A percentile compares a stretch with the other conserved stretches of the same genome.
These are phyloP conservation scores for Barbarea vulgaris DNA, from an alignment of 345 rosid genomes.

Conservation along the genomic window DNA sequence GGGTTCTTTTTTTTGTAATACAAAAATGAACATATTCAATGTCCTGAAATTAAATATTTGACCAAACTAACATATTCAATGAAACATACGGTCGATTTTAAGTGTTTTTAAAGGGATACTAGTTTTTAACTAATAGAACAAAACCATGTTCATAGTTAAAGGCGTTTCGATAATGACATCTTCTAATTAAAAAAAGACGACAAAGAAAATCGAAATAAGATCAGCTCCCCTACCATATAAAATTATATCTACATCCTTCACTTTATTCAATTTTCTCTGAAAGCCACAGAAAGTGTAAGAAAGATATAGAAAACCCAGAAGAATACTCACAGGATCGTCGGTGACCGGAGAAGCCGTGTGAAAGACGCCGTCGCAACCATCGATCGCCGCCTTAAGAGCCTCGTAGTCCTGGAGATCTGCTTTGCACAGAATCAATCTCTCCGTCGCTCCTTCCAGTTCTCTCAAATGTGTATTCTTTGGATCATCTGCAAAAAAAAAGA, in stretches of 20 bases:
- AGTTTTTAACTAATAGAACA: background rate
- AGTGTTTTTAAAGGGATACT: background rate
- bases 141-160: background rate
- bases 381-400: constrained; percentile 63
- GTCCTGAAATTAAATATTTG: background rate
- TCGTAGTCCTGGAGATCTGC: constrained; percentile 82
- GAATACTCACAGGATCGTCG: constrained; percentile 80
- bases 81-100: background rate
- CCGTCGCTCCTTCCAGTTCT: constrained; percentile 86
- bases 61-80: background rate
- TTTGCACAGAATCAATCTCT: constrained; percentile 69
- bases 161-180: background rate
- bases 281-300: constrained; percentile 16
- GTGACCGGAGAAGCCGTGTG: constrained; percentile 98
- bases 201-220: constrained; percentile 7
- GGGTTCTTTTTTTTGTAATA: background rate
- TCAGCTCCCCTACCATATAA: constrained; percentile 19
- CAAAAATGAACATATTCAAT: background rate
- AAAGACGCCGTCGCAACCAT: constrained; percentile 90
- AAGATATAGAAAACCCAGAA: background rate
- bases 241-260: background rate
- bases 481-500: constrained; percentile 54
- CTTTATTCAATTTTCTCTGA: background rate
- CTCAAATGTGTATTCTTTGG: constrained; percentile 87
- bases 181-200: background rate